Conservation (phyloP, 257 asterid genomes). For the Solanum megistacrolobum region DNA sequence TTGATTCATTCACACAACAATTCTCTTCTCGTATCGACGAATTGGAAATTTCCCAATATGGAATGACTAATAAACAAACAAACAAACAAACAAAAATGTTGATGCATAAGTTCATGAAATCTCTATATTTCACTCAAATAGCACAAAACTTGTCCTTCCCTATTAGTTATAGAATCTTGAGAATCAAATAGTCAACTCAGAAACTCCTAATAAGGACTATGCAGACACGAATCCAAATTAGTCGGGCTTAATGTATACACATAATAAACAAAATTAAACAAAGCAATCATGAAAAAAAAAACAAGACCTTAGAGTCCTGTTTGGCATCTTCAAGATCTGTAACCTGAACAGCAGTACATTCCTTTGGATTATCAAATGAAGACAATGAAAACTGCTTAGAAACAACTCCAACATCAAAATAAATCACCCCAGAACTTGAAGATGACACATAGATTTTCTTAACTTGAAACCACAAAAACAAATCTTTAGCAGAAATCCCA, state of each 20-base stretch:
- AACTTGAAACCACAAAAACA: slow-evolving; percentile 93
- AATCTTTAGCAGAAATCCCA: slow-evolving; percentile 88
- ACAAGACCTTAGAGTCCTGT: slow-evolving; percentile 29
- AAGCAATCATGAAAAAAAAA: neutral
- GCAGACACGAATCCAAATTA: neutral
- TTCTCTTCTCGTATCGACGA: neutral
- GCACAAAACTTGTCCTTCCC: neutral
- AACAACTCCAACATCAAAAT: slow-evolving; percentile 87
- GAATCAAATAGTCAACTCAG: neutral
- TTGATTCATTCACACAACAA: neutral
- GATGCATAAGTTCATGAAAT: neutral
- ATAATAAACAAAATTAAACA: neutral
- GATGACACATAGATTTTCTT: slow-evolving; percentile 74
- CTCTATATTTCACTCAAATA: neutral
- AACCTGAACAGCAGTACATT: slow-evolving; percentile 54
- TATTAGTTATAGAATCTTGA: neutral
- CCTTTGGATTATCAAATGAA: slow-evolving; percentile 76
- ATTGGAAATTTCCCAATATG: neutral
- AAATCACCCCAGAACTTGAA: slow-evolving; percentile 90
- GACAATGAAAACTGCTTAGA: slow-evolving; percentile 91
- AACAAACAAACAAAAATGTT: neutral
- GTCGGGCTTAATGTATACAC: neutral
- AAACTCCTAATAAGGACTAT: neutral
- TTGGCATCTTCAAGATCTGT: slow-evolving; percentile 38
- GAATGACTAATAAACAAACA: neutral